Percentiles rank a stretch among this genome's conserved stretches.
Conservation (phyloP, 2,329 filamentous ascomycete species). For the Phoma sp. region DNA sequence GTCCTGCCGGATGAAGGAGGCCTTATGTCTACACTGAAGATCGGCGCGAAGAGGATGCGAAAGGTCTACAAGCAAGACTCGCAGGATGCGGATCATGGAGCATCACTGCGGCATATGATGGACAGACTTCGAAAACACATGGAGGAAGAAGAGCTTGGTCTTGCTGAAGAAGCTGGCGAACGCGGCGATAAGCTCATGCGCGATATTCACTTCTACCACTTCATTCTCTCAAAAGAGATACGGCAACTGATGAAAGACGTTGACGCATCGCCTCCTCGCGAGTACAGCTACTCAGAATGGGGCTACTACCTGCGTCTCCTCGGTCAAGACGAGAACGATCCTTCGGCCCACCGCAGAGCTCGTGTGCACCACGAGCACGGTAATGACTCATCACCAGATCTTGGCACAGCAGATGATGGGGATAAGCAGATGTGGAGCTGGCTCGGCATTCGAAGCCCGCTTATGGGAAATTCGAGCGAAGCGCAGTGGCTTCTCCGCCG, state of each 20-base stretch:
- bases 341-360: slow-evolving; percentile 44
- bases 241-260: slow-evolving; percentile 52
- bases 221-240: slow-evolving; percentile 53
- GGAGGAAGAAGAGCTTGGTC: slow-evolving; percentile 50
- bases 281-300: slow-evolving; percentile 51
- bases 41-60: slow-evolving; percentile 32
- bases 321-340: slow-evolving; percentile 50
- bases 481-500: slow-evolving; percentile 75
- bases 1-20: slow-evolving; percentile 59
- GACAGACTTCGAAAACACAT: slow-evolving; percentile 48
- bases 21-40: slow-evolving; percentile 43
- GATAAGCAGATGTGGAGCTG: slow-evolving; percentile 73
- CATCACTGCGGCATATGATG: slow-evolving; percentile 24
- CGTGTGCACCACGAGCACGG: slow-evolving; percentile 26
- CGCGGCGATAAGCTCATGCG: slow-evolving; percentile 52
- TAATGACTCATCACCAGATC: slow-evolving; percentile 31
- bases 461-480: slow-evolving; percentile 72
- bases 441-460: slow-evolving; percentile 71
- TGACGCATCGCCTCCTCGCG: slow-evolving; percentile 45
- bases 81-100: slow-evolving; percentile 6
- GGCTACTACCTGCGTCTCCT: slow-evolving; percentile 46
- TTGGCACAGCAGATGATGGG: slow-evolving; percentile 41
- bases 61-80: slow-evolving; percentile 19
- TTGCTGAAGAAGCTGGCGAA: slow-evolving; percentile 50
- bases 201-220: slow-evolving; percentile 60